Percentiles rank a stretch among this genome's conserved stretches.
phyloP scores from a whole-genome alignment of 371 early-diverging fungal genomes.

The Rhizomucor miehei region DNA sequence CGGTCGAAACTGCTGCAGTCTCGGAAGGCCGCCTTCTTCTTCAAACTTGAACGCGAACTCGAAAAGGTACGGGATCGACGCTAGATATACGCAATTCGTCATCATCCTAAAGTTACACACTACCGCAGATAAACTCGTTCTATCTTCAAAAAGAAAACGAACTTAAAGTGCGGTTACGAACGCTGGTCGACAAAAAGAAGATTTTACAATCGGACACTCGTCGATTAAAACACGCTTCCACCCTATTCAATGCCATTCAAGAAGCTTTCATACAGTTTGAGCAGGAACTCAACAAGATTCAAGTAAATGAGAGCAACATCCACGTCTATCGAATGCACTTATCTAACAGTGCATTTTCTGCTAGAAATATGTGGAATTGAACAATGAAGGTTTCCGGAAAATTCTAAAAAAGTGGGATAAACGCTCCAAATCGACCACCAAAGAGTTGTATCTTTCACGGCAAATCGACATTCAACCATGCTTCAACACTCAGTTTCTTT shows the following conservation, averaged over 20 bases:
- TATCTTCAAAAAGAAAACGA: conserved; percentile 80
- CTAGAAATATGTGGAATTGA: conserved; percentile 93
- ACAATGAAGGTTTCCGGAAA: conserved; percentile 94
- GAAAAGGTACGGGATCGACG: conserved; percentile 58
- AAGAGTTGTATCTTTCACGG: conserved; percentile 91
- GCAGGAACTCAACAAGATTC: conserved; percentile 90
- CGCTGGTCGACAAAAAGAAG: conserved; percentile 80
- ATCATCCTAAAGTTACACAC: not conserved
- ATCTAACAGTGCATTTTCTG: not conserved
- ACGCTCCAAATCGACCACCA: conserved; percentile 89
- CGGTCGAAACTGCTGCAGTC: conserved; percentile 58
- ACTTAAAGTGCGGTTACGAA: conserved; percentile 72
- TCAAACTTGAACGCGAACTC: conserved; percentile 79
- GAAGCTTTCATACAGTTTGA: conserved; percentile 91
- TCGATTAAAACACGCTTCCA: conserved; percentile 54
- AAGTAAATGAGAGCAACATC: conserved; percentile 49
- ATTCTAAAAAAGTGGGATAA: conserved; percentile 99
- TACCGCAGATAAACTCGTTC: conserved; percentile 73
- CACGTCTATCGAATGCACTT: not conserved
- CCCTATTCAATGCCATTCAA: conserved; percentile 65
- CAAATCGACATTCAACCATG: conserved; percentile 95
- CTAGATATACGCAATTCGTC: not conserved
- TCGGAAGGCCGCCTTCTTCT: conserved; percentile 81
- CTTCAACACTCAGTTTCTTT: conserved; percentile 88
- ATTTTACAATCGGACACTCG: conserved; percentile 57